Conservation (phyloP, 805 yeast species). For the Candida cerambycidarum region DNA sequence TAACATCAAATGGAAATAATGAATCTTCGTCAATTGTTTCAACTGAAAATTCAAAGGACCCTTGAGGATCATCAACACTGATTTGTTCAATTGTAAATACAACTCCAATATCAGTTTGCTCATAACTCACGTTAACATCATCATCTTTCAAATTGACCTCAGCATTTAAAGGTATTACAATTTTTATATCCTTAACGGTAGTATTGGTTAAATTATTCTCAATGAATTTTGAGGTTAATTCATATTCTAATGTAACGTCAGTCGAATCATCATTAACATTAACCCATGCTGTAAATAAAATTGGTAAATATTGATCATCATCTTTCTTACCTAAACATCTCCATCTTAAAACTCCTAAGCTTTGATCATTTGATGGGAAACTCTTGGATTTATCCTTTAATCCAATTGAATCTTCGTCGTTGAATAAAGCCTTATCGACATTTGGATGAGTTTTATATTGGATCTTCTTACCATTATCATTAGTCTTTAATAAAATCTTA, state of each 20-base stretch:
- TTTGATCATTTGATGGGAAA: conserved; percentile 89
- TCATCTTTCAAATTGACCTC: conserved; percentile 52
- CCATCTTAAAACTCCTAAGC: conserved; percentile 93
- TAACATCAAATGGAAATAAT: conserved; percentile 83
- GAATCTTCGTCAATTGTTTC: conserved; percentile 77
- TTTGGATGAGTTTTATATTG: conserved; percentile 96
- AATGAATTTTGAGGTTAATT: conserved; percentile 49
- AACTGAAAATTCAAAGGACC: conserved; percentile 79
- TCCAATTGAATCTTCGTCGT: conserved; percentile 55
- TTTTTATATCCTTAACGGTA: conserved; percentile 48
- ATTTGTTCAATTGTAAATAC: conserved; percentile 62
- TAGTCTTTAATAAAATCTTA: conserved; percentile 56
- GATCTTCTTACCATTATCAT: conserved; percentile 47
- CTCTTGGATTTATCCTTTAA: conserved; percentile 75
- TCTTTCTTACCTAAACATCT: conserved; percentile 67
- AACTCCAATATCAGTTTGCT: conserved; percentile 67
- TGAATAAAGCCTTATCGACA: conserved; percentile 77
- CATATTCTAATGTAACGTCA: conserved; percentile 87
- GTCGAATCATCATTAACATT: conserved; percentile 56
- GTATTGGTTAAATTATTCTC: conserved; percentile 13
- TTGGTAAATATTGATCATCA: conserved; percentile 58
- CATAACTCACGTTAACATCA: conserved; percentile 47
- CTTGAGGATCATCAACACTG: conserved; percentile 47
- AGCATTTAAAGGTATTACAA: conserved; percentile 66
- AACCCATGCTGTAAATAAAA: conserved; percentile 84